These are phyloP conservation scores for Exobasidium rhododendri DNA, from an alignment of 1,284 basidiomycete genomes.

Conservation along the genomic window DNA sequence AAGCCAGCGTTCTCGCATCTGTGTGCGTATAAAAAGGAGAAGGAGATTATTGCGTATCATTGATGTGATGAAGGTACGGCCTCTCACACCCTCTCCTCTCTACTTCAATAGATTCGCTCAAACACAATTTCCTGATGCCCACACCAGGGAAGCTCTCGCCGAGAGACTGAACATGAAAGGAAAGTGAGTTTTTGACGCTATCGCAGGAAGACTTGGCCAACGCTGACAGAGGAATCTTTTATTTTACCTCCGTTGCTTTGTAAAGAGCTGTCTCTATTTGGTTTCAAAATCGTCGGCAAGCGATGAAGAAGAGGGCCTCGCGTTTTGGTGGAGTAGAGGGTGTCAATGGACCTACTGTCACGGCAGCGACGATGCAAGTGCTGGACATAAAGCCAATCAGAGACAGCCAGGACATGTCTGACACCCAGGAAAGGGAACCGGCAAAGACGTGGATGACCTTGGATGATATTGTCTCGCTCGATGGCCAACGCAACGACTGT, in stretches of 20 bases:
- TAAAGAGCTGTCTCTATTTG: slow-evolving; percentile 43
- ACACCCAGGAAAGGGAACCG: not conserved
- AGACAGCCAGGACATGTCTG: not conserved
- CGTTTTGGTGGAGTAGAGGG: slow-evolving; percentile 22
- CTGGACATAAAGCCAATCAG: not conserved
- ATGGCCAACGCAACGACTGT: not conserved
- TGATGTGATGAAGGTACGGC: no score
- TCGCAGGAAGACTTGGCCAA: not conserved
- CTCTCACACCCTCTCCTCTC: no score
- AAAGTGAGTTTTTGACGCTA: slow-evolving; percentile 32
- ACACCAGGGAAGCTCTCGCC: slow-evolving; percentile 41
- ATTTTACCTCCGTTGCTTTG: not conserved
- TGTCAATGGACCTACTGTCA: slow-evolving; percentile 5
- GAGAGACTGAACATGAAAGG: slow-evolving; percentile 40
- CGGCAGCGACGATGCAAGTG: not conserved
- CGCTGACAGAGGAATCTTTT: not conserved
- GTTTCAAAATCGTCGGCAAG: slow-evolving; percentile 52
- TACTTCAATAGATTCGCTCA: slow-evolving; percentile 25
- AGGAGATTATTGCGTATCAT: no score
- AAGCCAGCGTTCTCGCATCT: slow-evolving; percentile 12
- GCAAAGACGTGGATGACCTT: slow-evolving; percentile 12
- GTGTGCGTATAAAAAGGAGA: slow-evolving; percentile 15
- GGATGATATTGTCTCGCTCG: slow-evolving; percentile 12
- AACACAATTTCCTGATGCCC: slow-evolving; percentile 47
- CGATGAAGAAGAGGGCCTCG: slow-evolving; percentile 51